A percentile compares a stretch with the other conserved stretches of the same genome.
Conservation (phyloP, 495 filamentous ascomycete genomes). For the Baudoinia panamericana region DNA sequence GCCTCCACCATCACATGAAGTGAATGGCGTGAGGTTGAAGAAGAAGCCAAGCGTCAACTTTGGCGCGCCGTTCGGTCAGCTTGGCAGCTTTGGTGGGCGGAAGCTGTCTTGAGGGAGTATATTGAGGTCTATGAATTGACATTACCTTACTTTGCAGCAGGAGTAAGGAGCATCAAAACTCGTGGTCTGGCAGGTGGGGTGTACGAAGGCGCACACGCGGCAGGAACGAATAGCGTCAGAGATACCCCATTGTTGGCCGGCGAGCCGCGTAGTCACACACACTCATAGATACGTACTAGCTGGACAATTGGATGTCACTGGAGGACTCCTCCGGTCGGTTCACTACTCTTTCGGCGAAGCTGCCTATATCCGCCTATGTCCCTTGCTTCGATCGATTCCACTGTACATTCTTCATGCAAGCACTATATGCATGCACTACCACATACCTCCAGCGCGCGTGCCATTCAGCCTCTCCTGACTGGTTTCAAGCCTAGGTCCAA, state of each 20-base stretch:
- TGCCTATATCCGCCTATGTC: too few relatives aligned
- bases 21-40: constrained; percentile 18
- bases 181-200: neutral
- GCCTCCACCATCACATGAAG: neutral
- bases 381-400: neutral
- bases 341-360: too few relatives aligned
- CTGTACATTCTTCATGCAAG: neutral
- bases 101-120: constrained; percentile 7
- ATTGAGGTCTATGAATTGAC: too few relatives aligned
- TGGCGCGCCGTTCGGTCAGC: constrained; percentile 16
- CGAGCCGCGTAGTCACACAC: too few relatives aligned
- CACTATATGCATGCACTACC: constrained; percentile 3
- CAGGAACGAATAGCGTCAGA: neutral
- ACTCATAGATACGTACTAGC: too few relatives aligned
- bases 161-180: neutral
- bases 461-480: too few relatives aligned
- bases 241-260: constrained; percentile 1
- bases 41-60: constrained; percentile 19
- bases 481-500: too few relatives aligned
- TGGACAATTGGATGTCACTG: too few relatives aligned
- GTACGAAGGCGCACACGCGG: neutral
- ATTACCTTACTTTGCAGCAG: neutral
- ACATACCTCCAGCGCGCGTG: neutral
- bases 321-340: too few relatives aligned
- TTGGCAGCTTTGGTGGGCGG: constrained; percentile 16